Evolutionary conservation across 2,329 filamentous ascomycete species (phyloP), one percentile per base, ranked within the genome.

Genomic region (Stagonosporopsis cucurbitacearum): DNA sequence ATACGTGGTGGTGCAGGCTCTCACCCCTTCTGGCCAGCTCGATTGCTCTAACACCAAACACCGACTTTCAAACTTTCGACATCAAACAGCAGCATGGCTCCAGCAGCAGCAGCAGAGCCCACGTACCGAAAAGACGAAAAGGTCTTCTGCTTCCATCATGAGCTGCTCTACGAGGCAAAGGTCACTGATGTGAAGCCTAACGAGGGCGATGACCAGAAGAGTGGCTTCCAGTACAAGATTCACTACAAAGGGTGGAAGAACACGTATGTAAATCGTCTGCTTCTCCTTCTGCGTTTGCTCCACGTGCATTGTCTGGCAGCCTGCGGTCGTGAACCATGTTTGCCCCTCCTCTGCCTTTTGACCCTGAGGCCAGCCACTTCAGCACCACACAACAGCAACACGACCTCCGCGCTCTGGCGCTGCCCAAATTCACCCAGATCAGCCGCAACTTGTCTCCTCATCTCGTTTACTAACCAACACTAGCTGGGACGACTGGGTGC

Each of bases 221-320:
- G 88, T 58, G 86, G 89, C 30, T 92, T 87, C 72, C 87, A 92
- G 74, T 99, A 96, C 80, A 90, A 91, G 72, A 90, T 99, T 51
- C 95, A 99, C 78, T 99, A 99, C 81, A 98, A 98, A 78, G 95
- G 95, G 71, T 99, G 95, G 95, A 99, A 99, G 82, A 93, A 94
- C 76, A 97, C 92, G 84, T 90, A 80, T 79, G 87, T 87, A 56
- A 55, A 42, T 46, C 2, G 41, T 32, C 25, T 41, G 30, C 28
- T 20, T 30, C 11, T 5, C 12, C 15, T 49, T 36, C n/a, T 41
- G 9, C 43, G 54, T 48, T 47, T 56, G 53, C 37, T 15, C 19
- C 19, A 17, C n/a, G 12, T 7, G 19, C 22, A 11, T 20, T 19
- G 13, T 56, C 23, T 37, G 42, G 20, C 32, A 23, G 13, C 32